phyloP scores from a whole-genome alignment of 345 rosid genomes.

The Trapa incisa region DNA sequence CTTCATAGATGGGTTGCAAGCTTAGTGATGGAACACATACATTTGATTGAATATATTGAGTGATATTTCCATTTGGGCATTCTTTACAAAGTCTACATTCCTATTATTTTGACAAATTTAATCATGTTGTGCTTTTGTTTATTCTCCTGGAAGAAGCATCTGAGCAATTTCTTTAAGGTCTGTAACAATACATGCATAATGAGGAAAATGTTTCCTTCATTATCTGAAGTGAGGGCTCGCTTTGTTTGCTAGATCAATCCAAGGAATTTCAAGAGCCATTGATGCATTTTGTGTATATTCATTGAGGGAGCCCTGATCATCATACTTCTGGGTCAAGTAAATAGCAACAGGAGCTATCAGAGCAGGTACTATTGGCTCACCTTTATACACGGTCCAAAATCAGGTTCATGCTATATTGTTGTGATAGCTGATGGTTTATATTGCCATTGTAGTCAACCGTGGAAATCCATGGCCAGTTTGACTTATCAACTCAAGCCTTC shows the following conservation, averaged over 20 bases:
- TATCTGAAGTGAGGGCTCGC: background rate
- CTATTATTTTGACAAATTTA: background rate
- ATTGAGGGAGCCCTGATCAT: background rate
- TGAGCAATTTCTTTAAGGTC: too few species aligned
- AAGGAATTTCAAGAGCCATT: background rate
- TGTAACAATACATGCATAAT: too few species aligned
- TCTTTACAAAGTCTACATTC: background rate
- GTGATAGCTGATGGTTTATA: background rate
- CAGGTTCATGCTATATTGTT: background rate
- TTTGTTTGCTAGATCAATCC: background rate
- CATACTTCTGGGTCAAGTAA: background rate
- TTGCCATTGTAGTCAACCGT: slow-evolving; percentile 14
- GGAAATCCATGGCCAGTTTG: slow-evolving; percentile 25
- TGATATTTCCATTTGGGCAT: background rate
- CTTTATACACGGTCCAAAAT: background rate
- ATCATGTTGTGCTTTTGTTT: background rate
- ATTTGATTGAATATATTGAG: background rate
- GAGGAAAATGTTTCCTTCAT: background rate
- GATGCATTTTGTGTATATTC: background rate
- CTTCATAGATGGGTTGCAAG: background rate
- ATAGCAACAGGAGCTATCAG: background rate
- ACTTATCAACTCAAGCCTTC: slow-evolving; percentile 18
- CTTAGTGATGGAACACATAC: background rate
- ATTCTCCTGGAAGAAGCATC: too few species aligned
- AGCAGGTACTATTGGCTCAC: background rate